These are phyloP conservation scores for Phytopythium cucurbitacearum DNA, from an alignment of 352 stramenopile genomes.

Conservation along the genomic window DNA sequence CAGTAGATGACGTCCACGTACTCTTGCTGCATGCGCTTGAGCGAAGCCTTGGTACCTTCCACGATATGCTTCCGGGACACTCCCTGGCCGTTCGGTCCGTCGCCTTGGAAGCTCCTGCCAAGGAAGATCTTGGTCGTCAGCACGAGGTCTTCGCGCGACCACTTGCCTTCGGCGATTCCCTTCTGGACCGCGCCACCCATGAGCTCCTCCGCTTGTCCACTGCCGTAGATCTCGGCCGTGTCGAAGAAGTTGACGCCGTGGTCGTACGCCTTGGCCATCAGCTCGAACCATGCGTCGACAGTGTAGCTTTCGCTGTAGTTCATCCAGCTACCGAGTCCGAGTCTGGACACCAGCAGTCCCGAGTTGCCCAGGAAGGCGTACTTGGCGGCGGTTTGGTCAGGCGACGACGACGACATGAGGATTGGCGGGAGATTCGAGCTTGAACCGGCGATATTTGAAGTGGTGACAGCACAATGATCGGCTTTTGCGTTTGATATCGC, in stretches of 20 bases:
- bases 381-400: constrained; percentile 4
- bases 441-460: no score
- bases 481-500: no score
- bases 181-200: constrained; percentile 44
- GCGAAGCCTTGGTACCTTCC: constrained; percentile 14
- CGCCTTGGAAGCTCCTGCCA: constrained; percentile 15
- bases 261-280: constrained; percentile 27
- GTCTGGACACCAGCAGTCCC: constrained; percentile 28
- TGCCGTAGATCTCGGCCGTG: constrained; percentile 30
- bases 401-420: no score
- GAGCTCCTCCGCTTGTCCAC: constrained; percentile 26
- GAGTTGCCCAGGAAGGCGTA: constrained; percentile 35
- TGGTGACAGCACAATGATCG: no score
- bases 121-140: constrained; percentile 53
- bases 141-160: constrained; percentile 38
- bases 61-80: constrained; percentile 20
- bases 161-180: constrained; percentile 22
- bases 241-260: constrained; percentile 51
- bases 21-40: constrained; percentile 19
- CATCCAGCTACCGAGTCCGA: constrained; percentile 29
- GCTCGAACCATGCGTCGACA: constrained; percentile 19
- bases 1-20: constrained; percentile 30
- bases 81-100: constrained; percentile 12
- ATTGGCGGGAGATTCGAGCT: no score
- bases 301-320: constrained; percentile 27